These are phyloP conservation scores for Camptophora hylomeconis DNA, from an alignment of 2,329 filamentous ascomycete genomes.

Conservation along the genomic window DNA sequence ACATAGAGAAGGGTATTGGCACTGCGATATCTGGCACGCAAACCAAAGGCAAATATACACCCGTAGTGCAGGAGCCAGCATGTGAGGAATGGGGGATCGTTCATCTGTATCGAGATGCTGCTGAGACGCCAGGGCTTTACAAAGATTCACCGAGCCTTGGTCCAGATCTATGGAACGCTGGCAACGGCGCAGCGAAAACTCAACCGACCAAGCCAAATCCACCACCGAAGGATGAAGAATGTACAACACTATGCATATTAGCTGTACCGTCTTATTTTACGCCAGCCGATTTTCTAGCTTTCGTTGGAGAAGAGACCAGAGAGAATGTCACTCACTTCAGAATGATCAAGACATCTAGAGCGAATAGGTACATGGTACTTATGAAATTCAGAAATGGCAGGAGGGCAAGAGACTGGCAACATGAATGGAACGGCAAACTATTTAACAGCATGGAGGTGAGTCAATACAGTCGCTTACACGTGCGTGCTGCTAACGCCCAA, in stretches of 20 bases:
- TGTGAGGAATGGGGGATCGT: slow-evolving; percentile 62
- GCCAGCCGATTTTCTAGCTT: slow-evolving; percentile 79
- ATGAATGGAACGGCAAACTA: slow-evolving; percentile 79
- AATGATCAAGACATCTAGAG: slow-evolving; percentile 77
- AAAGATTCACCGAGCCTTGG: slow-evolving; percentile 26
- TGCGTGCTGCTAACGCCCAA: slow-evolving; percentile 12
- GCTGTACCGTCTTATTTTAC: slow-evolving; percentile 91
- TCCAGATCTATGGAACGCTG: slow-evolving; percentile 16
- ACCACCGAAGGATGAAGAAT: slow-evolving; percentile 43
- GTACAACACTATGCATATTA: slow-evolving; percentile 81
- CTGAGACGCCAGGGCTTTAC: slow-evolving; percentile 54
- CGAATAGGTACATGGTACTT: slow-evolving; percentile 87
- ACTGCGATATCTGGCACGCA: slow-evolving; percentile 51
- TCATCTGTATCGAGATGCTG: slow-evolving; percentile 77
- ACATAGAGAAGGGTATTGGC: slow-evolving; percentile 36
- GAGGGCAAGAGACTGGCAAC: slow-evolving; percentile 66
- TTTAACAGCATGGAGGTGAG: slow-evolving; percentile 83
- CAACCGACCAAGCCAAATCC: slow-evolving; percentile 10
- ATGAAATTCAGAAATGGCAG: slow-evolving; percentile 77
- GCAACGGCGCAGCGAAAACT: slow-evolving; percentile 8
- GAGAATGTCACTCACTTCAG: slow-evolving; percentile 84
- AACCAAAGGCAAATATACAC: slow-evolving; percentile 69
- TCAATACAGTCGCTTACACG: slow-evolving; percentile 7
- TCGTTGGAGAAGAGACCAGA: slow-evolving; percentile 76
- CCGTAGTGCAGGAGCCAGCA: slow-evolving; percentile 64